Evolutionary conservation across 768 basidiomycete genomes (phyloP).

Genomic region (Termitomyces sp.): DNA sequence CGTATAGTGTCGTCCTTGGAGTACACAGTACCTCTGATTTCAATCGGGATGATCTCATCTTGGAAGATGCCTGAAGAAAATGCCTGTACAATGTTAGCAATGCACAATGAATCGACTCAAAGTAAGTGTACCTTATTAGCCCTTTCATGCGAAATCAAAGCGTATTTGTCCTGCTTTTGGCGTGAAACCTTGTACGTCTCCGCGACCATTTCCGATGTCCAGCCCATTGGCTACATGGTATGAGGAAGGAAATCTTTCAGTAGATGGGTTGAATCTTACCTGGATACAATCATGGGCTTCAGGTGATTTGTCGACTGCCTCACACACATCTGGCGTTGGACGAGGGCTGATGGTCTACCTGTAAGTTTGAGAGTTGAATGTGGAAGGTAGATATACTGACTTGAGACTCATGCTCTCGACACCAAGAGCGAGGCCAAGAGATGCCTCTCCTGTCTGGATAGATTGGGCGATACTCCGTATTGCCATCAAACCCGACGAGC

Average conservation of each 20-base stretch:
- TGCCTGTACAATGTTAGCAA: conserved; percentile 35
- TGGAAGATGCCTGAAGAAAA: conserved; percentile 66
- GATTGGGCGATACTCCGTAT: conserved; percentile 85
- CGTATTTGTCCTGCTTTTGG: conserved; percentile 84
- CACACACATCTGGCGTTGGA: conserved; percentile 64
- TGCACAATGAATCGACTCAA: not conserved
- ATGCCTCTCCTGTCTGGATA: conserved; percentile 77
- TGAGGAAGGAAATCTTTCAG: not conserved
- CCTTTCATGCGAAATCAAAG: conserved; percentile 80
- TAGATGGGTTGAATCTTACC: conserved; percentile 25
- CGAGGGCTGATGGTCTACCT: conserved; percentile 43
- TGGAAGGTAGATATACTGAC: conserved; percentile 29
- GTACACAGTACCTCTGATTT: conserved; percentile 59
- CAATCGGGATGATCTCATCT: conserved; percentile 86
- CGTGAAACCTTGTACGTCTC: conserved; percentile 71
- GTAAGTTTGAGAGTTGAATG: conserved; percentile 2
- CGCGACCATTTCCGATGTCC: conserved; percentile 93
- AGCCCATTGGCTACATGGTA: conserved; percentile 75
- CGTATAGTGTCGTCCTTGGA: conserved; percentile 86
- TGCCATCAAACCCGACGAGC: conserved; percentile 93
- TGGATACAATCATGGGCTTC: conserved; percentile 75
- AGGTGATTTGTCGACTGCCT: conserved; percentile 48
- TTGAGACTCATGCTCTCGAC: conserved; percentile 82
- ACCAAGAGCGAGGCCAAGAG: conserved; percentile 81
- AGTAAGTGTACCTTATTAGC: conserved; percentile 48